Conservation (phyloP, 768 basidiomycete genomes). For the Mycena olivaceomarginata region DNA sequence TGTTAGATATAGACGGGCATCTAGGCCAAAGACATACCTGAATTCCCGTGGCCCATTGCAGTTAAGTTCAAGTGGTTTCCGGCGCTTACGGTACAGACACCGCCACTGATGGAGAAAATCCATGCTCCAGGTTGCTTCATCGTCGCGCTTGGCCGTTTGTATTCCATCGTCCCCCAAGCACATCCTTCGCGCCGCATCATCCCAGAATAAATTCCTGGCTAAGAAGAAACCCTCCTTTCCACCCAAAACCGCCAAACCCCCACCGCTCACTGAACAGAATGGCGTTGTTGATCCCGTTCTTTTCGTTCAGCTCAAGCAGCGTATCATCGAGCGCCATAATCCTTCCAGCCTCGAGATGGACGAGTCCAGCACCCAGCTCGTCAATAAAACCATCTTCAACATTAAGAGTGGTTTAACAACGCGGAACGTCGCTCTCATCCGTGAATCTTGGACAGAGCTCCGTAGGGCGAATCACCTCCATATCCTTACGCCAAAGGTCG, state of each 20-base stretch:
- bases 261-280: neutral
- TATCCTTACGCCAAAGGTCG: conserved; percentile 64
- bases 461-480: conserved; percentile 64
- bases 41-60: conserved; percentile 90
- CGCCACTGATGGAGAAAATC: neutral
- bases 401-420: conserved; percentile 61
- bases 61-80: neutral
- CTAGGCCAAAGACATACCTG: conserved; percentile 77
- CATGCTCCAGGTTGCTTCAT: conserved; percentile 7
- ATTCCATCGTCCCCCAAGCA: conserved; percentile 3
- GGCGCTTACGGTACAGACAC: neutral
- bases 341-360: conserved; percentile 33
- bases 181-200: conserved; percentile 29
- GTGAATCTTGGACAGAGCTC: conserved; percentile 65
- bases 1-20: conserved; percentile 44
- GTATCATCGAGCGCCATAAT: conserved; percentile 41
- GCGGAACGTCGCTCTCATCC: conserved; percentile 54
- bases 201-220: neutral
- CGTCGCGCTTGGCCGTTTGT: conserved; percentile 15
- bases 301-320: conserved; percentile 34
- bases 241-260: conserved; percentile 4
- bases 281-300: conserved; percentile 35
- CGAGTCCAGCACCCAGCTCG: conserved; percentile 41
- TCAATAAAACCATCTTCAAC: conserved; percentile 58
- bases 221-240: conserved; percentile 22